These are phyloP conservation scores for Scheffersomyces stipitis DNA, from an alignment of 805 yeast species.

Conservation along the genomic window DNA sequence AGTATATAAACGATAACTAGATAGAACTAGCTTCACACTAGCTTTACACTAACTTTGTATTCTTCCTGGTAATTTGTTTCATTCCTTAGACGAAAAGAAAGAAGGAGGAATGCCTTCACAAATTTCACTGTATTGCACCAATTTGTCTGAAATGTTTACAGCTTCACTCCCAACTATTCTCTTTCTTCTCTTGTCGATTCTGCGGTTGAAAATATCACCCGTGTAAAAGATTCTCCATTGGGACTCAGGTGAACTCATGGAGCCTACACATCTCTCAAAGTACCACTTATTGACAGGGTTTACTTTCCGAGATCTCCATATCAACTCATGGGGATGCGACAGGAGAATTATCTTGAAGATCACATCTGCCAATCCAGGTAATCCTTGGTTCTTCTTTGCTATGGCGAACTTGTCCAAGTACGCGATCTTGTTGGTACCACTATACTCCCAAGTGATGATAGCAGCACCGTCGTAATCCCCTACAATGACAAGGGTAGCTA, in stretches of 20 bases:
- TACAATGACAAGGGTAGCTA: slow-evolving; percentile 79
- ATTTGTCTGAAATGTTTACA: slow-evolving; percentile 27
- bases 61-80: too few relatives aligned
- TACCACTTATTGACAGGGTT: slow-evolving; percentile 98
- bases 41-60: too few relatives aligned
- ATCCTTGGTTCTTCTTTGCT: slow-evolving; percentile 77
- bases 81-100: too few relatives aligned
- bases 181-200: slow-evolving; percentile 22
- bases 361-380: slow-evolving; percentile 91
- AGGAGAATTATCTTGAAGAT: slow-evolving; percentile 78
- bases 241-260: slow-evolving; percentile 38
- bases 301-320: slow-evolving; percentile 85
- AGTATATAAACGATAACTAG: too few relatives aligned
- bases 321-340: slow-evolving; percentile 65
- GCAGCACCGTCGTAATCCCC: slow-evolving; percentile 98
- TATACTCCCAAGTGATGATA: slow-evolving; percentile 77
- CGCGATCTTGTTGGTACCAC: slow-evolving; percentile 45
- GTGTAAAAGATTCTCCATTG: slow-evolving; percentile 44
- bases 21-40: too few relatives aligned
- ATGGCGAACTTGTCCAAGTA: slow-evolving; percentile 96
- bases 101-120: slow-evolving; percentile 63
- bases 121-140: slow-evolving; percentile 50
- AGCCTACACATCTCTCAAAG: slow-evolving; percentile 84
- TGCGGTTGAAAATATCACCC: slow-evolving; percentile 39
- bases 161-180: slow-evolving; percentile 13